These are phyloP conservation scores for Dactylellina sp. DNA, from an alignment of 2,329 filamentous ascomycete species.

Conservation along the genomic window DNA sequence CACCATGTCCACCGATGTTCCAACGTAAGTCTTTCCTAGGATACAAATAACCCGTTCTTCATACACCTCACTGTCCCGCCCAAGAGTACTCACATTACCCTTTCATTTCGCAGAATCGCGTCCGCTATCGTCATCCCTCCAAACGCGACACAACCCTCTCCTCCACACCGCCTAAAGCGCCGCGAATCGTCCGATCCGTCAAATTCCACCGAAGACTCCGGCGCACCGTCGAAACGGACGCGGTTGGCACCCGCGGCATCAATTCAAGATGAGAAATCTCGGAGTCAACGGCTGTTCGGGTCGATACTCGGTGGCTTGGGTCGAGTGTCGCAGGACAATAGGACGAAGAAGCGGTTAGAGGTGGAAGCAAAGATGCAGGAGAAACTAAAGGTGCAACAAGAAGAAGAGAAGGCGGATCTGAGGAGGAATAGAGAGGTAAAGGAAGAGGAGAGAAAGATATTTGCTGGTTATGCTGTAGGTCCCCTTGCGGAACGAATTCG, in stretches of 20 bases:
- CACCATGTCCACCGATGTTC: slow-evolving; percentile 46
- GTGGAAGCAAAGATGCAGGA: slow-evolving; percentile 56
- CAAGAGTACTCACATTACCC: slow-evolving; percentile 1
- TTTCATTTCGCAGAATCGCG: slow-evolving; percentile 45
- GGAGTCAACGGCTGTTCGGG: slow-evolving; percentile 52
- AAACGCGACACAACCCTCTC: slow-evolving; percentile 55
- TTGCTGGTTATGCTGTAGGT: slow-evolving; percentile 49
- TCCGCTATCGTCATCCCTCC: slow-evolving; percentile 55
- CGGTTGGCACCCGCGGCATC: slow-evolving; percentile 44
- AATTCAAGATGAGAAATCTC: slow-evolving; percentile 47
- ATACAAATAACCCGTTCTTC: not conserved
- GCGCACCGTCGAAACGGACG: slow-evolving; percentile 44
- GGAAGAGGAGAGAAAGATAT: slow-evolving; percentile 49
- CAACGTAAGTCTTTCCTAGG: slow-evolving; percentile 46
- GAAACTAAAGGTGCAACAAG: slow-evolving; percentile 50
- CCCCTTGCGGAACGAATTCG: not conserved
- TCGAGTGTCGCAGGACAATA: slow-evolving; percentile 42
- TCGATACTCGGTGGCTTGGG: slow-evolving; percentile 53
- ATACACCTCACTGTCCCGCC: not conserved
- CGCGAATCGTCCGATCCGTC: slow-evolving; percentile 52
- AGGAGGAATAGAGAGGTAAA: slow-evolving; percentile 44
- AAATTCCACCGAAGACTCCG: slow-evolving; percentile 10
- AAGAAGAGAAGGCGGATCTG: slow-evolving; percentile 39
- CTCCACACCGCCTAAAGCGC: slow-evolving; percentile 49
- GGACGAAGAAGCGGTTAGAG: slow-evolving; percentile 51